These are phyloP conservation scores for Symbiodinium pilosum DNA, from an alignment of 73 alveolate genomes.

Conservation along the genomic window DNA sequence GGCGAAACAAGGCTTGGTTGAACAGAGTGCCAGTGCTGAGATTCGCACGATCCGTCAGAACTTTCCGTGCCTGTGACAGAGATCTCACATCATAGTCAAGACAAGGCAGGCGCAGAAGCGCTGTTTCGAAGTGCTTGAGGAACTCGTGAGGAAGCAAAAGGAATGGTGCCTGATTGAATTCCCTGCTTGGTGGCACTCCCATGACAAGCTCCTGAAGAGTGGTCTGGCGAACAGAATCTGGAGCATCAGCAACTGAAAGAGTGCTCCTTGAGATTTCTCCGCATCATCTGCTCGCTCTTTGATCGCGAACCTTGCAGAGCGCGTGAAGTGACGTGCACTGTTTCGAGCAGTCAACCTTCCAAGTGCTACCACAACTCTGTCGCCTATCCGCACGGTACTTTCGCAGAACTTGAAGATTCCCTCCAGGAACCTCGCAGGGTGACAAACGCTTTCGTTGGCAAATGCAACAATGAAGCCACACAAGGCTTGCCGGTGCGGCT, in stretches of 20 bases:
- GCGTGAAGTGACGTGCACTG: not conserved
- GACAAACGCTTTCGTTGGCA: not conserved
- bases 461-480: not conserved
- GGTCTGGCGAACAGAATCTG: too few species aligned
- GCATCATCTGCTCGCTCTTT: constrained; percentile 95
- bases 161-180: constrained; percentile 43
- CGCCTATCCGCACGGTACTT: constrained; percentile 97
- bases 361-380: not conserved
- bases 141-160: too few species aligned
- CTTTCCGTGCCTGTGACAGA: constrained; percentile 52
- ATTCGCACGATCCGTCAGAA: constrained; percentile 36
- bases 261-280: constrained; percentile 94
- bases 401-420: constrained; percentile 96
- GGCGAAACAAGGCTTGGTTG: not conserved
- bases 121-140: too few species aligned
- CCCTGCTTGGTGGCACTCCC: constrained; percentile 42
- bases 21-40: not conserved
- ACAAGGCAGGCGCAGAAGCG: too few species aligned
- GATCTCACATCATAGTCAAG: too few species aligned
- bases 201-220: constrained; percentile 45
- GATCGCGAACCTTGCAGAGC: constrained; percentile 96
- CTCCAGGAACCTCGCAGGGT: constrained; percentile 95
- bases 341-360: too few species aligned
- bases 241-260: not conserved
- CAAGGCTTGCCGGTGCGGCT: constrained; percentile 61